Base-by-base conservation (phyloP, 305 asterid species). In the Rubia tinctorum region DNA sequence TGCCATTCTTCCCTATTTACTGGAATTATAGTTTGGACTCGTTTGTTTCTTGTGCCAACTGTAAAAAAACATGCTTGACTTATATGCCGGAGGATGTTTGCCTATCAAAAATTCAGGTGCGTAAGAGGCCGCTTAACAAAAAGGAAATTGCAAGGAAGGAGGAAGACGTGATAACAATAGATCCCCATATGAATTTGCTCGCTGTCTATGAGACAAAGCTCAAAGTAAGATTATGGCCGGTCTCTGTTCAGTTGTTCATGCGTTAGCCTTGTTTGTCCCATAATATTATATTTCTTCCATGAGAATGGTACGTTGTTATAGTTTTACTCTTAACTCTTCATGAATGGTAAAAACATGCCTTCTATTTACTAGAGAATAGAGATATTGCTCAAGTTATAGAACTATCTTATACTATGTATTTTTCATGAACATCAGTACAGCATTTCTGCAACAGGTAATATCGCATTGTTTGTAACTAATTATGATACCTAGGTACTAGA, bases 121-220 rank as follows among this genome's bases (percentile, higher is more conserved):
- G 85, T 2, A 82, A 82, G 79, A 72, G 85, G 51, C 85, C 85
- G 13, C 81, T 82, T 20, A 82, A 82, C 73, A 82, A 76, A 55
- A 82, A 82, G 80, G 85, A 82, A 73, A 25, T 75, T 34, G 76
- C 81, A 58, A 82, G 68, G 65, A 82, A 79, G 58, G 85, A 82
- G 70, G 80, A 75, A 51, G 85, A 82, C 69, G 74, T 75, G 27
- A 74, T 83, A 67, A 66, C 78, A 39, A 82, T 78, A 51, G 76
- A 75, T 63, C 74, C 80, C 61, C 42, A 66, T 10, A 30, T 23
- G 14, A 78, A 76, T 73, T 78, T 75, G 1, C 80, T 82, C 45
- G 40, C 74, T 18, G 85, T 82, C 56, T 79, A 64, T 22, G 85
- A 82, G 68, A 78, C 82, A 69, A 82, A 82, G 66, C 77, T 72